These are phyloP conservation scores for Boeremia exigua DNA, from an alignment of 2,329 filamentous ascomycete genomes.

Conservation along the genomic window DNA sequence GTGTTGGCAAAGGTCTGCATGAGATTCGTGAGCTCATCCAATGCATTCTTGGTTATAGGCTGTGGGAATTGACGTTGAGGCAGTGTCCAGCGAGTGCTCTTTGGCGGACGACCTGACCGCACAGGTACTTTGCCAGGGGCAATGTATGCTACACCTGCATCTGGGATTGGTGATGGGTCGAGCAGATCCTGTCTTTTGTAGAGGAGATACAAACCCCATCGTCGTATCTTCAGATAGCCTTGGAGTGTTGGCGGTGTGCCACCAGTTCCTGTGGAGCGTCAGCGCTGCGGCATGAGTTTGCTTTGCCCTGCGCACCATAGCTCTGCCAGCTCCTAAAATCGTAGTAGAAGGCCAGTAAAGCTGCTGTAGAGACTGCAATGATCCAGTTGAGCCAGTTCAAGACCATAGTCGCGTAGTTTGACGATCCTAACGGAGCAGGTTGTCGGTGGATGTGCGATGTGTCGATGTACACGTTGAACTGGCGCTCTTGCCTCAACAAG, in stretches of 20 bases:
- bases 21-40: constrained; percentile 24
- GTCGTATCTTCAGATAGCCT: constrained; percentile 39
- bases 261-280: constrained; percentile 33
- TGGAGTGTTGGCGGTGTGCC: constrained; percentile 39
- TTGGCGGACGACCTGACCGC: constrained; percentile 28
- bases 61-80: constrained; percentile 37
- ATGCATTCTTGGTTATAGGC: constrained; percentile 29
- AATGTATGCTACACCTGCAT: constrained; percentile 34
- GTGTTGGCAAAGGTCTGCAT: constrained; percentile 30
- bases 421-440: background rate
- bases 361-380: constrained; percentile 20
- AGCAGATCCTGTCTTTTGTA: constrained; percentile 34
- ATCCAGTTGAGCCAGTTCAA: constrained; percentile 2
- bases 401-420: background rate
- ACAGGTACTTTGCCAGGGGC: constrained; percentile 26
- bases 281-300: background rate
- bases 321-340: constrained; percentile 35
- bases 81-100: constrained; percentile 37
- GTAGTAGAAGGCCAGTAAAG: constrained; percentile 24
- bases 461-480: background rate
- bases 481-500: too few relatives aligned
- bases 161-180: constrained; percentile 32
- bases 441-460: background rate
- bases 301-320: constrained; percentile 18
- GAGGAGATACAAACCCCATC: constrained; percentile 38